These are phyloP conservation scores for Globisporangium ultimum DNA, from an alignment of 352 stramenopile species.

Conservation along the genomic window DNA sequence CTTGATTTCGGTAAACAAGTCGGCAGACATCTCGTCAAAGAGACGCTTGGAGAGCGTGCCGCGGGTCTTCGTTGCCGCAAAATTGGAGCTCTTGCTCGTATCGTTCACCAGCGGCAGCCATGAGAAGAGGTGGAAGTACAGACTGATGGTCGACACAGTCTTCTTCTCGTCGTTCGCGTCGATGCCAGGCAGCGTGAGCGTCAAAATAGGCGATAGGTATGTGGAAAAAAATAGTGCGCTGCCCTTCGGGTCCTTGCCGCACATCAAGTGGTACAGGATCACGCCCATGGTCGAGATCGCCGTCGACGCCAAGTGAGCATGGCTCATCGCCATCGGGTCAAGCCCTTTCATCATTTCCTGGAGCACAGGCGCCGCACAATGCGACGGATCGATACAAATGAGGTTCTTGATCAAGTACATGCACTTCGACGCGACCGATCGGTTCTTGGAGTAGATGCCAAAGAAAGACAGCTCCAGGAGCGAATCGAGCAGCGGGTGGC, in stretches of 20 bases:
- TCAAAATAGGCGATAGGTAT: constrained; percentile 54
- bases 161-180: constrained; percentile 80
- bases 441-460: constrained; percentile 76
- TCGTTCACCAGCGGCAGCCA: constrained; percentile 75
- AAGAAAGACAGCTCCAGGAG: constrained; percentile 55
- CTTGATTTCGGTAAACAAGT: constrained; percentile 36
- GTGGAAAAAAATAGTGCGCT: constrained; percentile 50
- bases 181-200: constrained; percentile 65
- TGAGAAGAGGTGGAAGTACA: constrained; percentile 70
- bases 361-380: constrained; percentile 42
- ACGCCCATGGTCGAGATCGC: constrained; percentile 67
- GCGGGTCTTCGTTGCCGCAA: constrained; percentile 35
- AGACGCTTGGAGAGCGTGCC: constrained; percentile 24
- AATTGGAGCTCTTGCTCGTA: constrained; percentile 30
- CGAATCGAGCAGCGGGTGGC: constrained; percentile 37
- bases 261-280: constrained; percentile 63
- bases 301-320: constrained; percentile 66
- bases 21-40: constrained; percentile 42
- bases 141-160: constrained; percentile 51
- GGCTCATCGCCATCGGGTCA: constrained; percentile 63
- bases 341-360: constrained; percentile 71
- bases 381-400: constrained; percentile 43
- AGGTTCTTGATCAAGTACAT: constrained; percentile 73
- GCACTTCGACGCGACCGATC: constrained; percentile 53
- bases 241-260: constrained; percentile 38